Evolutionary conservation across 345 rosid genomes (phyloP), one percentile per base, ranked within the genome.

Genomic region (Hypericum perforatum): DNA sequence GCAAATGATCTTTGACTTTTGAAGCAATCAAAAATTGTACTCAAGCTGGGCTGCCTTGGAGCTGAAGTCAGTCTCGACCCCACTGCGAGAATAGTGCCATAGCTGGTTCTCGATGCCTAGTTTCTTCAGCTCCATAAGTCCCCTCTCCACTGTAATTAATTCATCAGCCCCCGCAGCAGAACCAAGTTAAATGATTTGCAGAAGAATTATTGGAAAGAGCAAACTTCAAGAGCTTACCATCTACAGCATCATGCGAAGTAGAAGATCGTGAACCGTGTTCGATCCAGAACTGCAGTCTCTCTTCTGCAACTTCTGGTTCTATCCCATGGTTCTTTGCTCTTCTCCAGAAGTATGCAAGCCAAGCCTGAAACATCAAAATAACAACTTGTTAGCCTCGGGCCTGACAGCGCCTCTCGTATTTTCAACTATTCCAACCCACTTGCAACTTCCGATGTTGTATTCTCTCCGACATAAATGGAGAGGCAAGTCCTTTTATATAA

Each of bases 261-360:
- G 79, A 64, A 32, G 66, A 65, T 37, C 70, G 73, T 36, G 57
- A 59, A 48, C 76, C 68, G 54, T 77, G 89, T 62, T 64, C 68
- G 52, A 81, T 70, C 94, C 92, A 84, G 61, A 72, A 78, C 61
- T 74, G 74, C 22, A 88, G 58, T 14, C 89, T 86, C 48, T 92
- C 96, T 32, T 87, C 94, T 38, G 86, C 88, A 0, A 85, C 70
- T 45, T 87, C 98, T 16, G 75, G 16, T 72, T 92, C 95, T 0
- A 87, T 51, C 15, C 70, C 85, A 68, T 81, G 90, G 40, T 66
- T 68, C 58, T 63, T 73, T 9, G 95, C 92, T 79, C 95, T 70
- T 71, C 85, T 77, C 98, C 98, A 92, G 43, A 82, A 85, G 57
- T 85, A 85, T 36, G 76, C 47, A 53, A 88, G 84, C 98, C 96